Evolutionary conservation across 129 eudicot genomes (phyloP).

Genomic region (Centaurea solstitialis): DNA sequence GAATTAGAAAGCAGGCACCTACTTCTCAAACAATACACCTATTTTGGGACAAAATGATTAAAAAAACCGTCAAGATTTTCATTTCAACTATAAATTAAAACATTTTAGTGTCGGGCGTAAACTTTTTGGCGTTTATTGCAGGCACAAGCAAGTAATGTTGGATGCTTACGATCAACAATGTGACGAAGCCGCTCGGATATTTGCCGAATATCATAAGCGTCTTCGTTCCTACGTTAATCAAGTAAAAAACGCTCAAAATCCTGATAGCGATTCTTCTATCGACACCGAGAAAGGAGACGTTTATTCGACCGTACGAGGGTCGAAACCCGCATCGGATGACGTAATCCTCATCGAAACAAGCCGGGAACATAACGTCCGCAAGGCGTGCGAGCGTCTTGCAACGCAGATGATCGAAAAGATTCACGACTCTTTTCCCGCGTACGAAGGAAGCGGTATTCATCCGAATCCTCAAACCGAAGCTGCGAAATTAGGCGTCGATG

Average conservation of each 20-base stretch:
- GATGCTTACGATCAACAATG: constrained; percentile 96
- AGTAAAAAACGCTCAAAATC: constrained; percentile 78
- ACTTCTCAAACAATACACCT: too few species aligned
- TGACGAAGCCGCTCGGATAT: constrained; percentile 94
- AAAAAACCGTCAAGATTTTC: not conserved
- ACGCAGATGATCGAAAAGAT: constrained; percentile 75
- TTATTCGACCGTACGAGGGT: constrained; percentile 75
- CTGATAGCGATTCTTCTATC: constrained; percentile 41
- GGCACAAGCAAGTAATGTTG: constrained; percentile 98
- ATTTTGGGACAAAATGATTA: not conserved
- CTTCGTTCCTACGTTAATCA: constrained; percentile 73
- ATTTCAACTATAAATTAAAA: not conserved
- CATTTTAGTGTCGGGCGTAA: not conserved
- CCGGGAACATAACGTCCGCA: constrained; percentile 71
- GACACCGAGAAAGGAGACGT: constrained; percentile 66
- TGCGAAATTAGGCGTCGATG: constrained; percentile 76
- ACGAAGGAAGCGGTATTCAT: constrained; percentile 90
- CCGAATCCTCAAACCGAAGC: constrained; percentile 70
- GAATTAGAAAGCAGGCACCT: not conserved
- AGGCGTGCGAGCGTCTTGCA: constrained; percentile 80
- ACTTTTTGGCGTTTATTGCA: constrained; percentile 32
- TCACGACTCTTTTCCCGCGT: constrained; percentile 86
- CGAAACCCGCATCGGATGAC: constrained; percentile 68
- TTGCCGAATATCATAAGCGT: constrained; percentile 91
- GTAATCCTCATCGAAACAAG: constrained; percentile 82